Base-by-base conservation (phyloP, 148 eudicot genomes). In the Hydrangea macrophylla region DNA sequence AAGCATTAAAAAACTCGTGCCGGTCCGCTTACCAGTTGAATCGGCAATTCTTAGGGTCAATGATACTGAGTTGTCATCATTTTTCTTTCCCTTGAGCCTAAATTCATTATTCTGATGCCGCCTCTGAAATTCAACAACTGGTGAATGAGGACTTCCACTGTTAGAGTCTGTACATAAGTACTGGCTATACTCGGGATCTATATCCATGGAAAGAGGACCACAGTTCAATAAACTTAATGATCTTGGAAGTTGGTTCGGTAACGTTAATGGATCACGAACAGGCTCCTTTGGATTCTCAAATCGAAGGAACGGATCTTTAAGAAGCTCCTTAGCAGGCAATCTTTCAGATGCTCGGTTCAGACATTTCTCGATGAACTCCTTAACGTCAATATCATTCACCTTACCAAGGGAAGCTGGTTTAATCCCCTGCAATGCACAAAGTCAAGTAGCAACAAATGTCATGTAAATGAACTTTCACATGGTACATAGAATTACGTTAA, bases 321-420 rank as follows among this genome's bases (percentile, higher is more conserved):
- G 84, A 69, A 90, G 88, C 65, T 88, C 92, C 69, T 66, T 83
- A 45, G 90, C 98, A 31, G 87, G 33, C 79, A 84, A 74, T 74
- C 98, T 83, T 58, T 77, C 57, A 8, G 84, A 80, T 54, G 85
- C 90, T 58, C 85, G 87, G 75, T 79, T 79, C 67, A 93, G 51
- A 76, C 96, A 93, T 78, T 90, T 90, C 72, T 84, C 85, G 12
- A 90, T 93, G 72, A 93, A 90, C 60, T 76, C 83, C 79, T 82
- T 88, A 54, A 83, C 72, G 66, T 80, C 78, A 17, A 78, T 84
- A 76, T 86, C 86, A 68, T 58, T 72, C 63, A 93, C 86, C 78
- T 83, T 88, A 67, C 55, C 44, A 17, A 93, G 86, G 48, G 96
- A 83, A 66, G 95, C 90, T 15, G 98, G 98, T 79, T 88, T 90